These are phyloP conservation scores for Penicillium hesseltinei DNA, from an alignment of 2,329 filamentous ascomycete genomes.

Conservation along the genomic window DNA sequence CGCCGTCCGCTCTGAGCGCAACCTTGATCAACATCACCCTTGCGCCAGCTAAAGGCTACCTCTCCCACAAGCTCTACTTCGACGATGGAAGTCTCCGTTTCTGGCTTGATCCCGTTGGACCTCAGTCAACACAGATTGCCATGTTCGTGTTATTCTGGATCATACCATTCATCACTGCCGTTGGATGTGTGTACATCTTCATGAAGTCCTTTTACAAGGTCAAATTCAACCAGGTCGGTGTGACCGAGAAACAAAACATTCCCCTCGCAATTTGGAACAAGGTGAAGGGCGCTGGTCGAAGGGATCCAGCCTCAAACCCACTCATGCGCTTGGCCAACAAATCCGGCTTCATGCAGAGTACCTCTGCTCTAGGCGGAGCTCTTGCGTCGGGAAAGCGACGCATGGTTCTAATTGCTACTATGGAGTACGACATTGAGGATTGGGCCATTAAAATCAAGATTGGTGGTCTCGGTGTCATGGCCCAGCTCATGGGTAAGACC, in stretches of 20 bases:
- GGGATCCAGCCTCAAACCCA: slow-evolving; percentile 30
- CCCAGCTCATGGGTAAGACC: slow-evolving; percentile 67
- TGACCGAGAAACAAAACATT: slow-evolving; percentile 49
- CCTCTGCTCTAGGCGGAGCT: slow-evolving; percentile 30
- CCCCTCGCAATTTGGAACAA: slow-evolving; percentile 39
- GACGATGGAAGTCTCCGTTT: slow-evolving; percentile 56
- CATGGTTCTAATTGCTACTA: slow-evolving; percentile 65
- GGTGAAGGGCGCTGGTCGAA: slow-evolving; percentile 31
- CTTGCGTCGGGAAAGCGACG: slow-evolving; percentile 36
- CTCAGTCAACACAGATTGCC: slow-evolving; percentile 52
- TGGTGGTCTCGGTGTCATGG: slow-evolving; percentile 69
- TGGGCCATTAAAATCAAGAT: slow-evolving; percentile 72
- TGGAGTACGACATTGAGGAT: slow-evolving; percentile 71
- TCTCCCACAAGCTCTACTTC: slow-evolving; percentile 56
- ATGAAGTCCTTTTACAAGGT: slow-evolving; percentile 63
- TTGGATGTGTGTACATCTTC: slow-evolving; percentile 55
- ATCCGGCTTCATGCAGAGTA: slow-evolving; percentile 39
- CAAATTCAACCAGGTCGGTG: slow-evolving; percentile 61
- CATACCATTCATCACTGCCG: slow-evolving; percentile 53
- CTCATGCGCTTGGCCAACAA: slow-evolving; percentile 38
- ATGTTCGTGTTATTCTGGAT: slow-evolving; percentile 56
- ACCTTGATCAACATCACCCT: slow-evolving; percentile 60
- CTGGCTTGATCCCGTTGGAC: slow-evolving; percentile 53
- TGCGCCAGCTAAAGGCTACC: slow-evolving; percentile 52
- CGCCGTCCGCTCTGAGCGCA: slow-evolving; percentile 56